Base-by-base conservation (phyloP, 495 filamentous ascomycete genomes). In the Aspergillus bridgeri region DNA sequence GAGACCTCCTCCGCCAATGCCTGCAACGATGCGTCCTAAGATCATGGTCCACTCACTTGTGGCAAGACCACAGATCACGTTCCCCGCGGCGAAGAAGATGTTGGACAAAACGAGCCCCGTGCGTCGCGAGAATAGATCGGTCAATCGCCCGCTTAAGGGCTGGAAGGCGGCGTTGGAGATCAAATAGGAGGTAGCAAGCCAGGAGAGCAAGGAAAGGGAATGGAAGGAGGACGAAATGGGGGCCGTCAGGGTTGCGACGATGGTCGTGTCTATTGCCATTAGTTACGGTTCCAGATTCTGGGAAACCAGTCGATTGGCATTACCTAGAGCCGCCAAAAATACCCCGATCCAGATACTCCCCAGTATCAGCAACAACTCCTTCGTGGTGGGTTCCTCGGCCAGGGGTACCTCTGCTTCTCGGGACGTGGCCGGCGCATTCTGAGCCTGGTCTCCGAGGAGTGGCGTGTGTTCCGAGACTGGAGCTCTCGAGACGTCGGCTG, bases 81-180 rank as follows among this genome's bases (percentile, higher is more conserved):
- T 97, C 0, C 92, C 92, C 13, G 76, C 69, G 5, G 85, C 89
- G 65, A 97, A 97, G 64, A 93, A 82, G 7, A 87, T 53, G 60
- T 94, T 92, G 50, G 88, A 89, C 48, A 92, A 85, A 0, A 95
- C 72, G 9, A 97, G 71, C 0, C 92, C 92, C 1, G 85, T 82
- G 1, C 89, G 80, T 6, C 92, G 83, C 5, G 86, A 86, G 68
- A 91, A 94, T 19, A 97, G 94, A 67, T 97, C 93, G 0, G 93
- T 96, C 59, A 96, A 68, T 5, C 89, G 82, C 18, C 93, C 93
- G 50, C 86, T 88, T 13, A 97, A 73, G 3, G 93, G 92, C 60
- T 97, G 92, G 50, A 85, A 87, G 2, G 90, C 90, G 6, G 92
- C 90, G 71, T 93, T 95, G 48, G 93, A 86, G 60, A 97, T 92